Evolutionary conservation across 208 protist genomes (phyloP).

Genomic region (Kentomonas sorsogonicus): DNA sequence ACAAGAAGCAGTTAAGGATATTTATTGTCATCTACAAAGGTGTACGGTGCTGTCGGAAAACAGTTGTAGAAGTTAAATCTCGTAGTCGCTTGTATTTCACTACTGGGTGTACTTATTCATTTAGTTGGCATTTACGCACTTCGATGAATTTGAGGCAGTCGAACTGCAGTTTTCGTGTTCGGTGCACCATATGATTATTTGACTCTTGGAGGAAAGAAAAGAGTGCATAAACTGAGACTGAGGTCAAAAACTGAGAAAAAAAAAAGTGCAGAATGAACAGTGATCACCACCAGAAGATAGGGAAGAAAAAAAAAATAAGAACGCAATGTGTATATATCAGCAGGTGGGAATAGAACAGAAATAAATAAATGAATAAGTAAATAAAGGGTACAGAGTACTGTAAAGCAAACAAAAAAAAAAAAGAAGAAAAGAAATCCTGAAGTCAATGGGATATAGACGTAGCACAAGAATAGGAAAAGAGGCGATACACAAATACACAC

Average conservation of each 20-base stretch:
- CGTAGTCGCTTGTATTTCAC: no score
- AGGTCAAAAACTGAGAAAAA: slow-evolving; percentile 1
- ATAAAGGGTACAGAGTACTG: slow-evolving; percentile 18
- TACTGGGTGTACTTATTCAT: no score
- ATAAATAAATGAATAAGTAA: slow-evolving; percentile 3
- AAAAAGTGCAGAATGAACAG: slow-evolving; percentile 13
- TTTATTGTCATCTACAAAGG: no score
- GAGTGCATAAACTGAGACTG: background rate
- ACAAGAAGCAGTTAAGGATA: no score
- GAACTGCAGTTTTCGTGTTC: no score
- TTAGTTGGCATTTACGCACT: no score
- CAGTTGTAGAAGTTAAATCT: no score
- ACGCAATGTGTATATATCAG: slow-evolving; percentile 1
- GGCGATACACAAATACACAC: background rate
- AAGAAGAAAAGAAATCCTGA: background rate
- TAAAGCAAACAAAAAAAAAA: slow-evolving; percentile 5
- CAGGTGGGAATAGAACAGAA: background rate
- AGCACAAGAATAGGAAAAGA: background rate
- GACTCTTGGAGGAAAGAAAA: background rate
- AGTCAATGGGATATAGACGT: background rate
- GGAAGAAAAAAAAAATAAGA: slow-evolving; percentile 7
- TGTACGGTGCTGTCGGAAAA: no score
- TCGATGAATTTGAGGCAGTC: no score
- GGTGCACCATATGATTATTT: background rate
- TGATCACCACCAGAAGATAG: background rate